phyloP scores from a whole-genome alignment of 2,329 filamentous ascomycete genomes.

The Didymella pomorum region DNA sequence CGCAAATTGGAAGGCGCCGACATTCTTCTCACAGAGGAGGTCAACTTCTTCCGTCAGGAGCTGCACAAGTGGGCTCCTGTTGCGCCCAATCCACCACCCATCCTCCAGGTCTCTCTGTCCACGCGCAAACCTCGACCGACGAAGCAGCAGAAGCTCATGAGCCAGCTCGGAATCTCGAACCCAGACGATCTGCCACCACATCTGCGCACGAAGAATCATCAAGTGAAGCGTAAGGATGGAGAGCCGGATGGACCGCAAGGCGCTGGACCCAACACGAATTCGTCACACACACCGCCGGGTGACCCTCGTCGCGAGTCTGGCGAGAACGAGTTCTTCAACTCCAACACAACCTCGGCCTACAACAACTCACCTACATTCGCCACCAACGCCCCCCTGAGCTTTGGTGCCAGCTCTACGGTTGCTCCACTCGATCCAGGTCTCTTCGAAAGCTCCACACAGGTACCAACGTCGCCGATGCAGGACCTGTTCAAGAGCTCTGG shows the following conservation, averaged over 20 bases:
- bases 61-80: conserved; percentile 95
- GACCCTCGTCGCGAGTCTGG: conserved; percentile 44
- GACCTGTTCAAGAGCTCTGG: conserved; percentile 50
- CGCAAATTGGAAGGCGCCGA: conserved; percentile 98
- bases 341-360: conserved; percentile 35
- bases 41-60: conserved; percentile 97
- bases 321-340: conserved; percentile 46
- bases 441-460: conserved; percentile 44
- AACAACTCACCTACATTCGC: conserved; percentile 49
- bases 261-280: conserved; percentile 48
- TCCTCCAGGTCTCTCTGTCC: conserved; percentile 85
- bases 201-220: conserved; percentile 71
- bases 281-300: conserved; percentile 50
- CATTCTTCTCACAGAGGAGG: conserved; percentile 88
- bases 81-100: conserved; percentile 82
- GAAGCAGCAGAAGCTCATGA: conserved; percentile 94
- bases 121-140: conserved; percentile 96
- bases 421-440: conserved; percentile 49
- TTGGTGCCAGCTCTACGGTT: conserved; percentile 39
- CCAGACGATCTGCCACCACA: conserved; percentile 88
- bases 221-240: conserved; percentile 67
- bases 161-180: conserved; percentile 85
- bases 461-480: conserved; percentile 45
- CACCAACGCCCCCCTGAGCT: conserved; percentile 41
- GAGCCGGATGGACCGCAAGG: conserved; percentile 49